phyloP scores from a whole-genome alignment of 768 basidiomycete species.

The Suillus hirtellus region DNA sequence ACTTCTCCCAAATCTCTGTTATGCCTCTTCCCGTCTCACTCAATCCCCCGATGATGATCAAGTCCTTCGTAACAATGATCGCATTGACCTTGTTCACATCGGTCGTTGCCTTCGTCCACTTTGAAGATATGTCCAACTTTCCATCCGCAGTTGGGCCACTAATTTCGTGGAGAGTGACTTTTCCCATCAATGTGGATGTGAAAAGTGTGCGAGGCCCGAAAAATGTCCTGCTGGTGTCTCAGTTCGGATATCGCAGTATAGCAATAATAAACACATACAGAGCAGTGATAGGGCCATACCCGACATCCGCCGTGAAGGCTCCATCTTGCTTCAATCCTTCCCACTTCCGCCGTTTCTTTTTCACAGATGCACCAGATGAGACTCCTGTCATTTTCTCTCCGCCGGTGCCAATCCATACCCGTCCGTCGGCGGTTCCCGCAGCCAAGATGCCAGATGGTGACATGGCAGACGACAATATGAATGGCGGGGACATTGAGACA shows the following conservation, averaged over 20 bases:
- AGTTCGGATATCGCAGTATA: constrained; percentile 8
- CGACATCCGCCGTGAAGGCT: constrained; percentile 49
- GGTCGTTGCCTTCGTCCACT: constrained; percentile 47
- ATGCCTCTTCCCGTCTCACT: constrained; percentile 55
- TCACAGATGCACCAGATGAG: constrained; percentile 20
- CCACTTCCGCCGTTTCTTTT: constrained; percentile 56
- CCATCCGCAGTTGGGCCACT: constrained; percentile 38
- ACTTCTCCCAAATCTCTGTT: constrained; percentile 58
- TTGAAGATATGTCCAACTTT: constrained; percentile 41
- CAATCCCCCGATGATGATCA: constrained; percentile 64
- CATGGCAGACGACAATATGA: constrained; percentile 63
- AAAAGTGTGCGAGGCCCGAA: constrained; percentile 45
- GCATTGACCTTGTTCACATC: constrained; percentile 66
- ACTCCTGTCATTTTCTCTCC: constrained; percentile 50
- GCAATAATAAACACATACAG: constrained; percentile 39
- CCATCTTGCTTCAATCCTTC: constrained; percentile 42
- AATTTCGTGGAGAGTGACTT: constrained; percentile 50
- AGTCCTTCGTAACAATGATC: constrained; percentile 47
- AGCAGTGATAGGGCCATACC: constrained; percentile 69
- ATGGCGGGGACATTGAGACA: constrained; percentile 71
- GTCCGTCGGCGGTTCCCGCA: constrained; percentile 74
- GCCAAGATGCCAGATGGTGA: constrained; percentile 61
- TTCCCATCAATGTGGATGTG: constrained; percentile 64
- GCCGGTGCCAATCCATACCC: constrained; percentile 66
- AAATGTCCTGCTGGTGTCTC: constrained; percentile 46